Base-by-base conservation (phyloP, 805 yeast species). In the Ogataea nitratoaversa region DNA sequence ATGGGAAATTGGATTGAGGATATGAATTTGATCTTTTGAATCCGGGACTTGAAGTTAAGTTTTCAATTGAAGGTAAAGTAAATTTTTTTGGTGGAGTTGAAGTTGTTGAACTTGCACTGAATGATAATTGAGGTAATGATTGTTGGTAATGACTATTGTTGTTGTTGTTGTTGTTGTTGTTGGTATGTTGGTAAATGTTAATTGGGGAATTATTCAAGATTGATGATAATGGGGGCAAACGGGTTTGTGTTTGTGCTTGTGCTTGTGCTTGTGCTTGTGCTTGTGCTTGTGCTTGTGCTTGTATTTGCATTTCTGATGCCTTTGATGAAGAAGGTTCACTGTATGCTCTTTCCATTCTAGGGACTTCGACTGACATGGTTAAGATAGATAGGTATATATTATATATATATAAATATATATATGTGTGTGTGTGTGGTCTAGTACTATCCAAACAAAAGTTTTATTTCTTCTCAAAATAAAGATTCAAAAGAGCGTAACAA, bases 151-250 rank as follows among this genome's bases (percentile, higher is more conserved):
- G n/a, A n/a, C n/a, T n/a, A n/a, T n/a, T n/a, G n/a, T n/a, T n/a
- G n/a, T n/a, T 24, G 30, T 14, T 8, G 16, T 13, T 27, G 16
- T 18, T 19, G 14, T 32, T 19, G 16, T 22, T 32, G 24, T 16
- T 34, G 33, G 23, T n/a, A 5, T 30, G 34, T 22, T 36, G 34
- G 19, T 35, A 20, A 14, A 20, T 17, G 4, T 17, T 18, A 19
- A 29, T 30, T 18, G 53, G 48, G 16, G 49, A 44, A 16, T 38
- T 32, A 30, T 47, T 44, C 11, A 55, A 41, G 12, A 55, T 37
- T 14, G 58, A 44, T 4, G 58, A 46, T 18, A 55, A 45, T n/a
- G 60, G 56, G 18, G 60, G 60, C 31, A 55, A 40, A 30, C 53
- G 47, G 23, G 52, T 47, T 20, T 41, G 48, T 27, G 5, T 14